These are phyloP conservation scores for Lagerstroemia speciosa DNA, from an alignment of 345 rosid genomes.

Conservation along the genomic window DNA sequence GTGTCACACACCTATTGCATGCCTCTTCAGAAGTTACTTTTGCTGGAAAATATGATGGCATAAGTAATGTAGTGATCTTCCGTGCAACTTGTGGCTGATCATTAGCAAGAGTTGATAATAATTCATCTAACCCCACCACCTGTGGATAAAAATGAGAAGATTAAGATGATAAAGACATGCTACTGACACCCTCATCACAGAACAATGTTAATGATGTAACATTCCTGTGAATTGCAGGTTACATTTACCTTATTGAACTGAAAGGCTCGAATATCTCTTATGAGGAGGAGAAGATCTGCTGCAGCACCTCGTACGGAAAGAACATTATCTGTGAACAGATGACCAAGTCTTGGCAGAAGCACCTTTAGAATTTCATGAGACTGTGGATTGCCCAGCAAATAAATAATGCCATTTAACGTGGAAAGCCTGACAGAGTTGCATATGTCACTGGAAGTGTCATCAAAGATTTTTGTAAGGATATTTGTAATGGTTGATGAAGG, in stretches of 20 bases:
- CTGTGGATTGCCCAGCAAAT: constrained; percentile 84
- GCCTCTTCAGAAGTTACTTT: constrained; percentile 63
- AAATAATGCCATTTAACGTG: constrained; percentile 62
- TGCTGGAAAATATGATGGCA: constrained; percentile 85
- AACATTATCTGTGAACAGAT: constrained; percentile 52
- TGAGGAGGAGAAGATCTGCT: constrained; percentile 66
- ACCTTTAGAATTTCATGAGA: constrained; percentile 90
- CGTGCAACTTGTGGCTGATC: constrained; percentile 72
- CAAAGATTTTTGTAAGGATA: constrained; percentile 44
- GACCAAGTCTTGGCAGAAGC: constrained; percentile 69
- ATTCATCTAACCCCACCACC: constrained; percentile 65
- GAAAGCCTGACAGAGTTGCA: constrained; percentile 83
- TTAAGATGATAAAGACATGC: neutral
- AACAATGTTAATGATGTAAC: neutral
- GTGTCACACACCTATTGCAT: constrained; percentile 66
- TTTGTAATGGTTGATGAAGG: constrained; percentile 78
- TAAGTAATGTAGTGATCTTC: constrained; percentile 60
- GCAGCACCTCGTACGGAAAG: constrained; percentile 55
- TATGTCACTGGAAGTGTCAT: constrained; percentile 65
- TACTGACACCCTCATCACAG: neutral
- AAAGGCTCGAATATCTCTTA: constrained; percentile 54
- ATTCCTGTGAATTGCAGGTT: constrained; percentile 6
- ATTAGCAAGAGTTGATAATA: constrained; percentile 51
- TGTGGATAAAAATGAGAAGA: constrained; percentile 17
- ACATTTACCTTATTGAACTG: constrained; percentile 77